phyloP scores from a whole-genome alignment of 176 grass and related monocot genomes.

The Oryza glumipatula region DNA sequence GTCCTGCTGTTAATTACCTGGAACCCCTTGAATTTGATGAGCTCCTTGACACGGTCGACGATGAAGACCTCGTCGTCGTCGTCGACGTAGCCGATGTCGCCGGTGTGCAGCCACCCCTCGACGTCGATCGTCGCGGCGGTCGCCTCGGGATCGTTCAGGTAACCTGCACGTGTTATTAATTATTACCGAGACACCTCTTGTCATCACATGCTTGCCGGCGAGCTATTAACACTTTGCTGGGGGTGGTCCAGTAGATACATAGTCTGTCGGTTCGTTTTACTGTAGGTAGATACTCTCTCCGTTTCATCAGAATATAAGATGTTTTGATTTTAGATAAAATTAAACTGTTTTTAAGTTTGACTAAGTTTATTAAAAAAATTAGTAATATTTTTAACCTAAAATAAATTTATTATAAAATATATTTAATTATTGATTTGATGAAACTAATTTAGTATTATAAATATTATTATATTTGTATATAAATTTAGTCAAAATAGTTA shows the following conservation, averaged over 20 bases:
- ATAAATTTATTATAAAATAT: no score
- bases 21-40: slow-evolving; percentile 98
- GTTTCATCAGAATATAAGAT: no score
- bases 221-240: not conserved
- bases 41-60: slow-evolving; percentile 96
- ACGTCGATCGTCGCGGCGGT: slow-evolving; percentile 74
- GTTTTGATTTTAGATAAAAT: no score
- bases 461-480: no score
- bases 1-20: slow-evolving; percentile 45
- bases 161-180: slow-evolving; percentile 45
- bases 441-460: no score
- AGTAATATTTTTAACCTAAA: no score
- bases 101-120: slow-evolving; percentile 91
- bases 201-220: not conserved
- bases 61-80: slow-evolving; percentile 96
- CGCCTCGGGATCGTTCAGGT: slow-evolving; percentile 78
- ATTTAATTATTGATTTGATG: no score
- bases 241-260: not conserved
- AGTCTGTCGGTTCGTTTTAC: not conserved
- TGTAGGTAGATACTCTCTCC: no score
- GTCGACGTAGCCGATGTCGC: slow-evolving; percentile 86
- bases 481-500: no score
- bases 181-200: no score
- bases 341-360: no score
- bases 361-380: no score